Base-by-base conservation (phyloP, 2,329 filamentous ascomycete species). In the Diaporthe citriasiana region DNA sequence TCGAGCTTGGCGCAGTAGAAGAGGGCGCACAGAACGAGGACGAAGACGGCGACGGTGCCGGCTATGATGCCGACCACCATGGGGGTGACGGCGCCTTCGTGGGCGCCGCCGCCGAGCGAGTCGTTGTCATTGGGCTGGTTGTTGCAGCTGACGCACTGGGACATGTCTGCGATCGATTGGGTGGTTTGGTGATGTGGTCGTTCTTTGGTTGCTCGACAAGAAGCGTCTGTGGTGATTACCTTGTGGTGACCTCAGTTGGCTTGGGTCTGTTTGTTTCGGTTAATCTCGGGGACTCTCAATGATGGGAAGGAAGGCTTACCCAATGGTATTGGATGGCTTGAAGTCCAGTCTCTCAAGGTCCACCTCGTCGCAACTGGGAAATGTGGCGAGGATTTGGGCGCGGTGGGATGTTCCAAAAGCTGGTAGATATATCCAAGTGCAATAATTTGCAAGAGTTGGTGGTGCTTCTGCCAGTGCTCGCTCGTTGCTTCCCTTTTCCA, bases 1-100 rank as follows among this genome's bases (percentile, higher is more conserved):
- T 75, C 74, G 53, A 74, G 66, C 72, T 75, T 75, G 68, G 73
- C 72, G 72, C 74, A 75, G 74, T 75, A 75, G 59, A 75, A 75
- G 25, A 75, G 74, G n/a, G 72, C 68, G 68, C 68, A 71, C 4
- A 75, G 66, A 27, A 75, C 72, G 42, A 75, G 53, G 38, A 74
- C 38, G 50, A 75, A 75, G 50, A 75, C 25, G 55, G 17, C 60
- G 42, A 75, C 72, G n/a, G 74, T 75, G 35, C 74, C 72, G 60
- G 68, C 47, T 27, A 75, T 75, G 59, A 75, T 71, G 27, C 74
- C 74, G 40, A 75, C 55, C 8, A 74, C 72, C 68, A 73, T 71
- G 19, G 74, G 74, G n/a, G 74, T 75, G 12, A 74, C 68, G n/a
- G 72, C 17, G 27, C 74, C 74, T 56, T 74, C 72, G 47, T 68